Percentiles rank a stretch among this genome's conserved stretches.
phyloP scores from a whole-genome alignment of 345 rosid species.

The Kernera saxatilis region DNA sequence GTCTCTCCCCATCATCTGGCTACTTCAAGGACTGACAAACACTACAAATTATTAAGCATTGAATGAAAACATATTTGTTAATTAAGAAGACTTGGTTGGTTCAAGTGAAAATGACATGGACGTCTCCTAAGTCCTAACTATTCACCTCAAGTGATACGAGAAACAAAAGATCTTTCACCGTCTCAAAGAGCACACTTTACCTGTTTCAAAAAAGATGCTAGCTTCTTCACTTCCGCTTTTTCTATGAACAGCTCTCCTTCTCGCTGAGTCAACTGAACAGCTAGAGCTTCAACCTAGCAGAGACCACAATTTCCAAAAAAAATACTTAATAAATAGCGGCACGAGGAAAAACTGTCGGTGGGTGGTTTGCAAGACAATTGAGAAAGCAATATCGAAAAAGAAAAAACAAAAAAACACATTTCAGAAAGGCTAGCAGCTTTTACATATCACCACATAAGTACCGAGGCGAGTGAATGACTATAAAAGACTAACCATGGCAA shows the following conservation, averaged over 20 bases:
- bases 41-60: not conserved
- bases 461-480: not conserved
- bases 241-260: constrained; percentile 95
- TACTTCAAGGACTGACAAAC: not conserved
- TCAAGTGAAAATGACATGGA: not conserved
- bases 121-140: not conserved
- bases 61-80: not conserved
- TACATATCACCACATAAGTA: not conserved
- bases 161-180: not conserved
- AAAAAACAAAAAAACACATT: not conserved
- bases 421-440: not conserved
- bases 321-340: not conserved
- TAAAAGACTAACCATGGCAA: constrained; percentile 65
- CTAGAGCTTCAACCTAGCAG: constrained; percentile 90
- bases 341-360: not conserved
- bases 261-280: constrained; percentile 89
- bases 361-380: not conserved
- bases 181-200: constrained; percentile 32
- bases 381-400: not conserved
- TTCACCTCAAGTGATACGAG: not conserved
- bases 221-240: constrained; percentile 92
- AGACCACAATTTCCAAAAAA: constrained; percentile 19
- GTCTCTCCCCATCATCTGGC: not conserved
- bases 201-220: constrained; percentile 88
- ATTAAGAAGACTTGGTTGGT: not conserved